Evolutionary conservation across 768 basidiomycete species (phyloP), one percentile per base, ranked within the genome.

Genomic region (Kondoa malvinella): DNA sequence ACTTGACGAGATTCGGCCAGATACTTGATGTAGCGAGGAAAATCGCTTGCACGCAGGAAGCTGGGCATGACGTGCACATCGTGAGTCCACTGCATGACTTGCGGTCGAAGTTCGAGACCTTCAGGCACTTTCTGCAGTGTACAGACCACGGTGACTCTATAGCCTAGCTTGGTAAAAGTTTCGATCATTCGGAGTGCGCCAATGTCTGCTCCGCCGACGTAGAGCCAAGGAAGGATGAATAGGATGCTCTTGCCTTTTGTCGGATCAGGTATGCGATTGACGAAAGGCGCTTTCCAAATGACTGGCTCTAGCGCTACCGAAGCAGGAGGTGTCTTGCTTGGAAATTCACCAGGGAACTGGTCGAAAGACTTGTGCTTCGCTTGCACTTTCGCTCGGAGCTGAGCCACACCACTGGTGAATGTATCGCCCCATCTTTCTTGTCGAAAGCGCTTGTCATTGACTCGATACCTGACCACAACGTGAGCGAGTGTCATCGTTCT

Each of bases 111-210:
- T 40, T 71, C 70, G 59, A 72, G 33, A 15, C 72, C 70, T 16
- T 70, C 68, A 21, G 70, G 72, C 12, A 60, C 34, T 16, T 67
- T 63, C 34, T 34, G 67, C 31, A 72, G 70, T 4, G 72, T 72
- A 65, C 70, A 69, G 62, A 71, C 32, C 60, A 72, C 66, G 8
- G 72, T 68, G 40, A 72, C 70, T 40, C 72, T 69, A 61, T 71
- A 72, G 32, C 72, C 72, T 15, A 68, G 68, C 29, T 59, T 32
- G n/a, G 72, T 67, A 34, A 71, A 68, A 4, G 67, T 58, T 56
- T 73, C 68, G 60, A 73, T 57, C 70, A 71, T 71, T 66, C 71
- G 70, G 1, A 73, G 59, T 2, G 70, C 70, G 3, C 72, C 68
- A 26, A 73, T 69, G 32, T 73, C 72, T 17, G 62, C 70, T 21